Conservation (phyloP, 208 protist genomes). For the Leishmania arabica region DNA sequence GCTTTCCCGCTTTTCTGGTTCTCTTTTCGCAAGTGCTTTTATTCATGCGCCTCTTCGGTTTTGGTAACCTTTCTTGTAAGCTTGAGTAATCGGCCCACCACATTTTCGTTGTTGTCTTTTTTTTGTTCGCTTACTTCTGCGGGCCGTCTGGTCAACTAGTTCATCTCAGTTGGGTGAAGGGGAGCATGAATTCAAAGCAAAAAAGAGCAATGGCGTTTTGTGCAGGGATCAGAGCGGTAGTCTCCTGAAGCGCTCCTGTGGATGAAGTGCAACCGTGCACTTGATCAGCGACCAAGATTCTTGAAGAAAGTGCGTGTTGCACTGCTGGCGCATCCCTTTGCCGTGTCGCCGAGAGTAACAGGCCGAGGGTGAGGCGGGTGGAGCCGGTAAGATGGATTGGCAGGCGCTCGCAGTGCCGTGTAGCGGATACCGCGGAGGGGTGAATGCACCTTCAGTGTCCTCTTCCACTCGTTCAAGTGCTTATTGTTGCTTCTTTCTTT, state of each 20-base stretch:
- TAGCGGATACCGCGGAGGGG: not conserved
- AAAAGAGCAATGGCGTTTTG: not conserved
- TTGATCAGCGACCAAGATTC: not conserved
- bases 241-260: not conserved
- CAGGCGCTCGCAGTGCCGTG: not conserved
- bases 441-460: no score
- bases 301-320: not conserved
- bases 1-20: not conserved
- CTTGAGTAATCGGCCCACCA: not conserved
- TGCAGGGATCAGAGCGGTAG: not conserved
- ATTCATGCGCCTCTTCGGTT: constrained; percentile 7
- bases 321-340: not conserved
- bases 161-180: not conserved
- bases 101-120: constrained; percentile 4
- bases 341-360: no score
- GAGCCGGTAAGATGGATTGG: no score
- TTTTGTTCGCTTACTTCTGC: not conserved
- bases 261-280: not conserved
- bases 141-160: constrained; percentile 8
- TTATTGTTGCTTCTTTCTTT: no score
- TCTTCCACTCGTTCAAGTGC: not conserved
- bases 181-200: constrained; percentile 2
- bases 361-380: not conserved
- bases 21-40: not conserved
- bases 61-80: constrained; percentile 13